Base-by-base conservation (phyloP, 2,329 filamentous ascomycete species). In the Fusarium miscanthi region DNA sequence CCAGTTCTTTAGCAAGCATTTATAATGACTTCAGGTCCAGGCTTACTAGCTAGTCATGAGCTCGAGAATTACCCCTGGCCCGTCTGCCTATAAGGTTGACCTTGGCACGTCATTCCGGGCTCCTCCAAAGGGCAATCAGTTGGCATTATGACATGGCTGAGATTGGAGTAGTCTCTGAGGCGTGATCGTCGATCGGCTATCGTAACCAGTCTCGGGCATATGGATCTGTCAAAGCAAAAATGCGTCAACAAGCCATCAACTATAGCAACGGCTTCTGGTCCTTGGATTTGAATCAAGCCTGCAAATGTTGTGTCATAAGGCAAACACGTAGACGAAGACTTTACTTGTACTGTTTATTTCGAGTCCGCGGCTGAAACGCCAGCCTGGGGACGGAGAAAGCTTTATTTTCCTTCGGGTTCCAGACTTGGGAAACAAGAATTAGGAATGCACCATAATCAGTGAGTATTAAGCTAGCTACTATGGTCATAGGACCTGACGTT, bases 161-260 rank as follows among this genome's bases (percentile, higher is more conserved):
- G 41, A 59, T 64, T 37, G 57, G 53, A 56, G 38, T 52, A 54
- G 58, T 60, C 63, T 67, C 51, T 60, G 63, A 54, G 53, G 43
- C 45, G 42, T 70, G 75, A 76, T 77, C 75, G 68, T 68, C 74
- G 62, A 73, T 77, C 75, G 75, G 72, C 66, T 75, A 77, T 77
- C 75, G 66, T 74, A 63, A 63, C 53, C 60, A 66, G 43, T 66
- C 45, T 56, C 52, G 37, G 51, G 56, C 53, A 57, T 64, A 72
- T 62, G 64, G 64, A 40, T 59, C 52, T 66, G 33, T 53, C 59
- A 66, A 66, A 52, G 63, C 38, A 66, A 33, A 52, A 58, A 61
- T 70, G 52, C 38, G 59, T 72, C 66, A 63, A 37, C 37, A 49
- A 58, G 30, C 49, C 49, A 19, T 41, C 45, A 54, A 31, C 59